Percentiles rank a stretch among this genome's conserved stretches.
These are phyloP conservation scores for Diplodia mutila DNA, from an alignment of 2,329 filamentous ascomycete genomes.

Conservation along the genomic window DNA sequence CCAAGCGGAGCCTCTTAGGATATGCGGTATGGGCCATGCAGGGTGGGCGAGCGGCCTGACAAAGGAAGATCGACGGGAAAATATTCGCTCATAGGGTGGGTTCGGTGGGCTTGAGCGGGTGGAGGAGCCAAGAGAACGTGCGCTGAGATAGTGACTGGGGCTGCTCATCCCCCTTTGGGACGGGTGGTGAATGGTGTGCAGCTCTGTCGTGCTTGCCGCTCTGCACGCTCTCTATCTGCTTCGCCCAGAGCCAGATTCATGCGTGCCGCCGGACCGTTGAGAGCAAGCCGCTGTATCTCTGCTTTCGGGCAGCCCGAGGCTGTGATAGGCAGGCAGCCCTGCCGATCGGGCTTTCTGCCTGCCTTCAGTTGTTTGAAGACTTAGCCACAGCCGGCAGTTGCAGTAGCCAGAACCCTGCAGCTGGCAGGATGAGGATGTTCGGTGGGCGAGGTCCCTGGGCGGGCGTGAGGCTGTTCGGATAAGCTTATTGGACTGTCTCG, in stretches of 20 bases:
- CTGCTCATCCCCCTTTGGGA: constrained; percentile 9
- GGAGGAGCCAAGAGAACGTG: constrained; percentile 16
- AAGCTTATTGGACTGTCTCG: constrained; percentile 23
- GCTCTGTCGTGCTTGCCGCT: background rate
- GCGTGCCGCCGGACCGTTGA: constrained; percentile 1
- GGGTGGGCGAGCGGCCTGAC: constrained; percentile 4
- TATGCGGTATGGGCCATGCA: constrained; percentile 3
- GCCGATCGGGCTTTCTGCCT: background rate
- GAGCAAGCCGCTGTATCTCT: background rate
- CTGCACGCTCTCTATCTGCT: background rate
- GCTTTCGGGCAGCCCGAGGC: background rate
- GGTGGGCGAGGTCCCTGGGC: background rate
- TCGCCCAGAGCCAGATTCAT: background rate
- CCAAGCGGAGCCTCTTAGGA: constrained; percentile 9
- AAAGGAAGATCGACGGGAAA: constrained; percentile 15
- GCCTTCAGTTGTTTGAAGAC: background rate
- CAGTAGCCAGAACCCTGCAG: background rate
- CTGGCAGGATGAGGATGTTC: background rate
- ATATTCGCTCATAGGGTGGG: constrained; percentile 23
- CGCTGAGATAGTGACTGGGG: constrained; percentile 19
- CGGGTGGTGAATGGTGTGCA: constrained; percentile 9
- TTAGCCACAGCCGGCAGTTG: background rate
- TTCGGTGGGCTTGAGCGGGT: constrained; percentile 3
- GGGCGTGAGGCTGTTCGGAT: constrained; percentile 13
- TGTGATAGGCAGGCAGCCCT: background rate